A percentile compares a stretch with the other conserved stretches of the same genome.
Conservation (phyloP, 129 eudicot species). For the Helianthus tuberosus region DNA sequence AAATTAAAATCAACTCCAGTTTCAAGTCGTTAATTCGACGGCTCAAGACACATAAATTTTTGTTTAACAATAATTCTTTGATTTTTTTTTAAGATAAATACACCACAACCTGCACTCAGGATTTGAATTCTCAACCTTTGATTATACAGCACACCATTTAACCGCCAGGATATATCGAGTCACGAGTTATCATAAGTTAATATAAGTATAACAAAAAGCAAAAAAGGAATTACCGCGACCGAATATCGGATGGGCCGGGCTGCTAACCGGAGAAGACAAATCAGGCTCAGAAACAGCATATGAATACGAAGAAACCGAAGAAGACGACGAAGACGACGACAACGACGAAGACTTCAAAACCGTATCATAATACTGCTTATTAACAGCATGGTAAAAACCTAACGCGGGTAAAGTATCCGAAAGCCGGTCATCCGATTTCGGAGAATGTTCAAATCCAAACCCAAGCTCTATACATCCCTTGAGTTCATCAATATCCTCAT, state of each 20-base stretch:
- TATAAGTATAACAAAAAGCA: too few relatives aligned
- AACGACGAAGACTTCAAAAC: conserved; percentile 42
- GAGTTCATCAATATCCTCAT: conserved; percentile 81
- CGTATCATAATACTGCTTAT: conserved; percentile 53
- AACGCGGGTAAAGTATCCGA: conserved; percentile 85
- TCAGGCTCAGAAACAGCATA: conserved; percentile 56
- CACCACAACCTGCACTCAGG: too few relatives aligned
- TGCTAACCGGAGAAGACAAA: conserved; percentile 47
- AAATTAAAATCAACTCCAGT: neutral
- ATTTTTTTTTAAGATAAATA: too few relatives aligned
- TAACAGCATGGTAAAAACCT: conserved; percentile 71
- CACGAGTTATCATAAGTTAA: too few relatives aligned
- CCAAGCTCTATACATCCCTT: conserved; percentile 87
- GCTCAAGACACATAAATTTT: neutral
- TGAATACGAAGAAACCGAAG: conserved; percentile 29
- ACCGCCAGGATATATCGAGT: too few relatives aligned
- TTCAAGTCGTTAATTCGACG: neutral
- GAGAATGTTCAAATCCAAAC: conserved; percentile 64
- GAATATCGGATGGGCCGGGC: conserved; percentile 51
- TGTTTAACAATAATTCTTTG: too few relatives aligned
- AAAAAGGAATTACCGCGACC: conserved; percentile 42
- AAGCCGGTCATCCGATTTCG: conserved; percentile 56
- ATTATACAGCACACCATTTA: too few relatives aligned
- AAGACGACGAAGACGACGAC: conserved; percentile 33
- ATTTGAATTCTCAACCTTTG: too few relatives aligned